These are phyloP conservation scores for Fusarium brachygibbosum DNA, from an alignment of 2,329 filamentous ascomycete species.

Conservation along the genomic window DNA sequence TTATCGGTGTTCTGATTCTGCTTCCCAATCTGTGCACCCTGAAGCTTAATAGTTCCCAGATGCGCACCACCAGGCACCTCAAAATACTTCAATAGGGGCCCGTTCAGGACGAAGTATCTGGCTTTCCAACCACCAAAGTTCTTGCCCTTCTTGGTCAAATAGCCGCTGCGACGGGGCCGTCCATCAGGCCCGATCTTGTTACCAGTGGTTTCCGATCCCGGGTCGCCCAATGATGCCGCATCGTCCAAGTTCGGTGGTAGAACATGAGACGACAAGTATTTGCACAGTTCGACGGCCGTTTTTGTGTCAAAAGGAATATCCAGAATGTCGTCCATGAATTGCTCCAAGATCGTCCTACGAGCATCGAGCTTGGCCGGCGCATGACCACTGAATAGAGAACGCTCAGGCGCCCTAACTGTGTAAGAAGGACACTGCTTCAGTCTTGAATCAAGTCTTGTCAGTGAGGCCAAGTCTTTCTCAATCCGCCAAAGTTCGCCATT, in stretches of 20 bases:
- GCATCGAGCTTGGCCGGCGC: constrained; percentile 94
- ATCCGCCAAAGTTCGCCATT: constrained; percentile 89
- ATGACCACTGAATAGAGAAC: constrained; percentile 89
- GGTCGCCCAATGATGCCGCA: constrained; percentile 51
- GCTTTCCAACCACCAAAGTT: constrained; percentile 99
- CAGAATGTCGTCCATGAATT: constrained; percentile 87
- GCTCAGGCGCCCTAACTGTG: constrained; percentile 83
- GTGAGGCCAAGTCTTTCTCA: constrained; percentile 88
- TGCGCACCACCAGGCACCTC: constrained; percentile 92
- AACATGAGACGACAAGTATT: constrained; percentile 80
- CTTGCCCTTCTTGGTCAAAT: constrained; percentile 96
- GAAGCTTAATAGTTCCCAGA: constrained; percentile 92
- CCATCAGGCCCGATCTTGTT: constrained; percentile 69
- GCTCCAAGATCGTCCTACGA: constrained; percentile 81
- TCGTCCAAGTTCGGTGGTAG: constrained; percentile 74
- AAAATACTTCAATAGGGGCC: constrained; percentile 83
- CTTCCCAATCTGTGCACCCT: constrained; percentile 92
- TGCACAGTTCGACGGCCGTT: constrained; percentile 85
- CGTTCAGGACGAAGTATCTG: constrained; percentile 72
- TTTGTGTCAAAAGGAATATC: constrained; percentile 84
- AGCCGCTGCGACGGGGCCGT: constrained; percentile 83
- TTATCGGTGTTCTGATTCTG: constrained; percentile 71
- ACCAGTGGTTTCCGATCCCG: constrained; percentile 49
- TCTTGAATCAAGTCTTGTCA: constrained; percentile 85
- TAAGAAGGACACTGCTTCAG: constrained; percentile 82